Evolutionary conservation across 164 flowering plant species (phyloP), one percentile per base, ranked within the genome.

Genomic region (Stephania cephalantha): DNA sequence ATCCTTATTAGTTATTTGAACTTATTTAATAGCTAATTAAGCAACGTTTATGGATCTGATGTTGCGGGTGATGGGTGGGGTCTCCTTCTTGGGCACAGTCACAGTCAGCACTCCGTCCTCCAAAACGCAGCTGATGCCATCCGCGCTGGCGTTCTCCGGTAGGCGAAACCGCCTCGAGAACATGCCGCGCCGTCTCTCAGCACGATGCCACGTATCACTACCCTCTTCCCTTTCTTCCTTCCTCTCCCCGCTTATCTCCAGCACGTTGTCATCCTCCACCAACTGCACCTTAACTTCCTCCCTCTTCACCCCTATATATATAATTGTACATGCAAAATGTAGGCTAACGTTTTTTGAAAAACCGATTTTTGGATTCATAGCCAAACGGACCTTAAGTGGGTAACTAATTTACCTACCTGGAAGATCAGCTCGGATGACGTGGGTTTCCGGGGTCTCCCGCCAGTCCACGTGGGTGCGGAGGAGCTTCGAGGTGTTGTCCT

Each of bases 131-230:
- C 53, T 76, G 68, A 84, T 79, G 25, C 73, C 71, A 3, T 82
- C 83, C 63, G 76, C 75, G 79, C 76, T 82, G 8, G 83, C 83
- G 31, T 82, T 82, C 66, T 84, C 83, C 10, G 86, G 86, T 73
- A 84, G 53, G 46, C 82, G 52, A 76, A 84, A 84, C 46, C 81
- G 63, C 50, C 86, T 42, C 55, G 73, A 25, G 50, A 84, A 84
- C 64, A 66, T 75, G 22, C 83, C 84, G 35, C 78, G 67, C 72
- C 81, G 77, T 55, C 85, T 61, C 82, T 83, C 85, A 0, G 81
- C 52, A 11, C 81, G 73, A n/a, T 72, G 74, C 81, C 71, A 45
- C 69, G 29, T 53, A 30, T 74, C 72, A 35, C 53, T 68, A 50
- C 42, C 58, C n/a, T 74, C 71, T 52, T 74, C 77, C 31, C 13